Evolutionary conservation across 306 rosid genomes (phyloP), one percentile per base, ranked within the genome.

Genomic region (Dalbergia cochinchinensis): DNA sequence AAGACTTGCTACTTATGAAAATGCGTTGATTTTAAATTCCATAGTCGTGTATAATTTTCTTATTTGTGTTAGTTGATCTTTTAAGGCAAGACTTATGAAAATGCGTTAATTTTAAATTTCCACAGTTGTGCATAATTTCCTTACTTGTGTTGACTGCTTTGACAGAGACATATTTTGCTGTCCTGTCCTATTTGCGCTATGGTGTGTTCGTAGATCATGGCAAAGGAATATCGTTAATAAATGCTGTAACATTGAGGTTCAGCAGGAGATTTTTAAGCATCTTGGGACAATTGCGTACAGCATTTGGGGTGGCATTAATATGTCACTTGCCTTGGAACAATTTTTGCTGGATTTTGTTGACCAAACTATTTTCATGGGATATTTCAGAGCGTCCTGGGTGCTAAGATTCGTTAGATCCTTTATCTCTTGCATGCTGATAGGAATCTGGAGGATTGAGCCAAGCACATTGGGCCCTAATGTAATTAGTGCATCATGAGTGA

Each of bases 161-260:
- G 85, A 75, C 92, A 95, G 99, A 85, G 97, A 92, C 60, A 78
- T 88, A 81, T 92, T 95, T 81, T 41, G 87, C 71, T 95, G 97
- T 69, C 97, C 99, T 20, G 83, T 95, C 69, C 85, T 95, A 41
- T 95, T 95, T 83, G 90, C 97, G 16, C 90, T 91, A 11, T 95
- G 99, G 99, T 94, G 97, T 16, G 86, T 92, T 48, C 95, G 97
- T 83, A 87, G 99, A 84, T 87, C 97, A 11, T 95, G 99, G 99
- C 90, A 90, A 73, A 91, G 94, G 88, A 94, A 94, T 79, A 80
- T 90, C 70, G 90, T 95, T 26, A 90, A 84, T 90, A 91, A 85
- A 89, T 95, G 97, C 87, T 83, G 76, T 82, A 86, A 82, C 76
- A 80, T 83, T 79, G 95, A 90, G 87, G 92, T 92, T 85, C 97